Evolutionary conservation across 257 asterid genomes (phyloP), one percentile per base, ranked within the genome.

Genomic region (Gentiana dahurica): DNA sequence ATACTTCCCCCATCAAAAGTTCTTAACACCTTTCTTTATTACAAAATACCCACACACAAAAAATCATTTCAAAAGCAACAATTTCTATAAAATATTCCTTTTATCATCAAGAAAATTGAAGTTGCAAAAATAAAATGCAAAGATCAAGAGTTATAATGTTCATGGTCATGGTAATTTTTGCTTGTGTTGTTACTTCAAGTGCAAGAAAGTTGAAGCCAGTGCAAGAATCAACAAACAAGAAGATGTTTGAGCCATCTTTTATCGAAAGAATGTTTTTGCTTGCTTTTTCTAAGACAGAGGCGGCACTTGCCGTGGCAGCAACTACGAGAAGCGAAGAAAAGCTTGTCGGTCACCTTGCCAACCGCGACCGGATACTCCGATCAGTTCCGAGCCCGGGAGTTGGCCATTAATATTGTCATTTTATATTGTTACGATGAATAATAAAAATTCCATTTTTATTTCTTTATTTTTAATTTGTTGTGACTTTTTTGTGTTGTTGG

Each of bases 381-480:
- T 85, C 95, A 12, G 92, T 85, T 35, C 95, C 92, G 2, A 85
- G 95, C 70, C 91, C 95, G 47, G 92, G 89, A 8, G 72, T 74
- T 1, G 95, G 95, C 63, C 80, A 85, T 57, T 78, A 69, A 59
- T 51, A 5, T 4, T 12, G 37, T 15, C 39, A 12, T 24, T 38
- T 8, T 57, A 15, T 0, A 6, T 24, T 24, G 24, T 24, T 24
- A 24, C 24, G 24, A 24, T 24, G 24, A 24, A 24, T 24, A 24
- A 24, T 24, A 24, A 24, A 24, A 24, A 36, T 6, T 34, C 1
- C 12, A 33, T n/a, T n/a, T 8, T 13, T 46, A 34, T 24, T 7
- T 12, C 35, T 12, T 24, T 58, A 49, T 36, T 45, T 45, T 44
- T 12, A 10, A 24, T 13, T 6, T 50, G 11, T 50, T 36, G 12